Evolutionary conservation across 805 yeast species (phyloP), one percentile per base, ranked within the genome.

Genomic region (Wickerhamomyces chaumierensis): DNA sequence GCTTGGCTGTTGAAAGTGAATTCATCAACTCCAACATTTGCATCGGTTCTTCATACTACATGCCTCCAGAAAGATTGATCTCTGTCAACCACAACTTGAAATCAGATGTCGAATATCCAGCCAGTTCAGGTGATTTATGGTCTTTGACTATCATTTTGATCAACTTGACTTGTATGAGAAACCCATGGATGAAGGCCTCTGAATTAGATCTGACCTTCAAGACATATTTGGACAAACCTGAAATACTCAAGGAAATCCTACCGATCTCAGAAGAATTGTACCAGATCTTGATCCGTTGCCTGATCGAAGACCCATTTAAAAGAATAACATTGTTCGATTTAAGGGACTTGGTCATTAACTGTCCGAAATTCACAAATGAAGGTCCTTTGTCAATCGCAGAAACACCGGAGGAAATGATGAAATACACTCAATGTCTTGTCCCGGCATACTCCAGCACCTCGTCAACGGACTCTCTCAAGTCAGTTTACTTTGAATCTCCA

Each of bases 171-270:
- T 83, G 94, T 47, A 78, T 83, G 33, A 70, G 94, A 56, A 88
- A 87, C 51, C 95, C 96, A 21, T 87, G 96, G 96, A 73, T 84
- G 37, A 76, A 79, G 48, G 94, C 95, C 11, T 71, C 80, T 38
- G 62, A 74, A 31, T 53, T 70, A 34, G 86, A 79, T 50, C 61
- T 69, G 31, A 72, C 94, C 0, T 87, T 81, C 59, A 64, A 64
- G 42, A 78, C 76, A 19, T 88, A 71, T 56, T 64, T 75, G 28
- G 62, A 69, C 36, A 73, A 76, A 45, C 68, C 75, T 12, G 51
- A 58, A 11, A 69, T 85, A 5, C 62, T 87, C 39, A 58, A 66
- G 51, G 69, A 72, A 39, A 85, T 87, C 23, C 61, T 87, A 45
- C 94, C 95, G 31, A 70, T 87, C 6, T 78, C 88, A 21, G 53